Evolutionary conservation across 2,329 filamentous ascomycete species (phyloP).

Genomic region (Hymenoscyphus salicellus): DNA sequence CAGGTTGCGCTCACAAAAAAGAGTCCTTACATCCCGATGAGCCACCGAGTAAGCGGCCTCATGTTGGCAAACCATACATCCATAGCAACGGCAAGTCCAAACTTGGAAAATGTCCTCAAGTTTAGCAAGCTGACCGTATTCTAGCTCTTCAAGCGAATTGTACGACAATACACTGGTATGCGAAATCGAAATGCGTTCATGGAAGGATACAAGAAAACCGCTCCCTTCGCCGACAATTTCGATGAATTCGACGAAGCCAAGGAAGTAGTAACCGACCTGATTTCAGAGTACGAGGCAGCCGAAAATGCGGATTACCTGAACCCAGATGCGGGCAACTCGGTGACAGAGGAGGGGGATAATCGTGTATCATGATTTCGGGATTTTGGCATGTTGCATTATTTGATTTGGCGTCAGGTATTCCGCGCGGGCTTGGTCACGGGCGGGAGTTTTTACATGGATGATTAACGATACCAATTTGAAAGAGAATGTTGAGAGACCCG

Average conservation of each 20-base stretch:
- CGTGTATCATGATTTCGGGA: constrained; percentile 24
- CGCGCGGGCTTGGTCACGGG: background rate
- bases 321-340: constrained; percentile 43
- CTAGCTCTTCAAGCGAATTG: constrained; percentile 86
- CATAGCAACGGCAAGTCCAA: constrained; percentile 72
- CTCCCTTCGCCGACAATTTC: constrained; percentile 86
- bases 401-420: constrained; percentile 4
- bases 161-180: constrained; percentile 88
- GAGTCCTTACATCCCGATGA: constrained; percentile 91
- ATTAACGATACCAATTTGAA: constrained; percentile 34
- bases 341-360: constrained; percentile 33
- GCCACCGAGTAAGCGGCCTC: constrained; percentile 88
- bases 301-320: constrained; percentile 88
- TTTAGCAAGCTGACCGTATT: constrained; percentile 9
- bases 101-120: constrained; percentile 4
- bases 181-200: constrained; percentile 96
- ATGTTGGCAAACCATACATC: constrained; percentile 99
- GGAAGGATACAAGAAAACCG: constrained; percentile 93
- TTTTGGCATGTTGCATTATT: background rate
- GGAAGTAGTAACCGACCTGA: constrained; percentile 85
- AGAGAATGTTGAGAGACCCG: constrained; percentile 3
- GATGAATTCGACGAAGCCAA: constrained; percentile 93
- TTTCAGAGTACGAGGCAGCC: constrained; percentile 92
- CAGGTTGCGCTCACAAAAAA: constrained; percentile 96
- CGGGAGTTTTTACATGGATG: constrained; percentile 27